Conservation (phyloP, 2,329 filamentous ascomycete genomes). For the Talaromyces atroroseus region DNA sequence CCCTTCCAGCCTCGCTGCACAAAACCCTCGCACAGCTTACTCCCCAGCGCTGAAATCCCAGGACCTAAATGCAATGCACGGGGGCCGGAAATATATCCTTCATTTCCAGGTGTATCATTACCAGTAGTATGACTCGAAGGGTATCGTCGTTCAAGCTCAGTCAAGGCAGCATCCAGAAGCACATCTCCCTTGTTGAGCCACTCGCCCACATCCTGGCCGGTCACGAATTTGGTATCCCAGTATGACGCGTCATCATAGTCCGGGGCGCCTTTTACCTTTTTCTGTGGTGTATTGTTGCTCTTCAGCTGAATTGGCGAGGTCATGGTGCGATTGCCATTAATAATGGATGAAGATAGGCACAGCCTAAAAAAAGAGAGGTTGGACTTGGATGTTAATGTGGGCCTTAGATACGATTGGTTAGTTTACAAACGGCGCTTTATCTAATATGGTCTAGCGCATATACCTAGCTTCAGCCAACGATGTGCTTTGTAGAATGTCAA, state of each 20-base stretch:
- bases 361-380: not conserved
- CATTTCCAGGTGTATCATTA: not conserved
- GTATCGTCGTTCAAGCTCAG: constrained; percentile 19
- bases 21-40: constrained; percentile 26
- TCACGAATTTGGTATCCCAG: constrained; percentile 31
- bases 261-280: constrained; percentile 17
- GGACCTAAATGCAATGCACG: constrained; percentile 31
- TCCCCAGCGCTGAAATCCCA: constrained; percentile 28
- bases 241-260: constrained; percentile 30
- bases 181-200: constrained; percentile 33
- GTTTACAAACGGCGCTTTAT: too few relatives aligned
- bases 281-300: not conserved
- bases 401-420: too few relatives aligned
- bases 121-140: not conserved
- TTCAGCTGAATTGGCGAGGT: not conserved
- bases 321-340: not conserved
- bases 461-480: too few relatives aligned
- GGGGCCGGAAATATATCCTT: constrained; percentile 11
- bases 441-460: too few relatives aligned
- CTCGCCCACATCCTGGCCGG: constrained; percentile 33
- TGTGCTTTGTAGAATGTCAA: too few relatives aligned
- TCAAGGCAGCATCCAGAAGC: constrained; percentile 24
- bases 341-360: not conserved
- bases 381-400: not conserved
- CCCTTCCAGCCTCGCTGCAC: constrained; percentile 23